Evolutionary conservation across 805 yeast genomes (phyloP), one percentile per base, ranked within the genome.

Genomic region (Wickerhamomyces silvicola): DNA sequence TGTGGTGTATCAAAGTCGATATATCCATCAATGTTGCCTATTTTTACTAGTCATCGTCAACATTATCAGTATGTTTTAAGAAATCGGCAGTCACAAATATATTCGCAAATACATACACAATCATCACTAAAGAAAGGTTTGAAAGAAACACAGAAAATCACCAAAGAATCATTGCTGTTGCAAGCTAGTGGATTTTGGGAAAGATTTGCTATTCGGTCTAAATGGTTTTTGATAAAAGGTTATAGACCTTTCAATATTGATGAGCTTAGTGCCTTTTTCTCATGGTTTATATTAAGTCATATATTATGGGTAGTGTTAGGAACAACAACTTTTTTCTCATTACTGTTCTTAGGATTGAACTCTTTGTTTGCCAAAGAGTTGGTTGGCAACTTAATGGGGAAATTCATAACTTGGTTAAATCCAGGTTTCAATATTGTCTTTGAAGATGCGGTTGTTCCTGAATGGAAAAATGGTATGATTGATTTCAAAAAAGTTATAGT

Each of bases 251-350:
- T 84, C 61, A 87, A 85, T 48, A 72, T 81, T 16, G 95, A 88
- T 59, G 97, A 88, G 48, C 68, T 85, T 32, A 71, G 85, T 12
- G 96, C 97, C 2, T 64, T 88, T 41, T 79, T 86, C 45, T 82
- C 95, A 9, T 88, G 97, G 97, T 56, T 90, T 23, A 70, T 90
- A 23, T 73, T 90, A 48, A 92, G 95, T 2, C 92, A 88, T 56
- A 75, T 83, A 2, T 53, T 83, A 2, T 71, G 94, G 72, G 62
- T 88, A 27, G 59, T 87, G 10, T 60, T 86, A 22, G 96, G 88
- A 1, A 87, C 97, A 7, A 88, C 97, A 2, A 87, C 97, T 3
- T 90, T 90, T 51, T 74, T 86, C 31, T 86, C 95, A 9, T 60
- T 88, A 25, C 64, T 88, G 4, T 66, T 90, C 23, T 73, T 42